Percentiles rank a stretch among this genome's conserved stretches.
These are phyloP conservation scores for Ceratocystis albifundus DNA, from an alignment of 2,329 filamentous ascomycete genomes.

Conservation along the genomic window DNA sequence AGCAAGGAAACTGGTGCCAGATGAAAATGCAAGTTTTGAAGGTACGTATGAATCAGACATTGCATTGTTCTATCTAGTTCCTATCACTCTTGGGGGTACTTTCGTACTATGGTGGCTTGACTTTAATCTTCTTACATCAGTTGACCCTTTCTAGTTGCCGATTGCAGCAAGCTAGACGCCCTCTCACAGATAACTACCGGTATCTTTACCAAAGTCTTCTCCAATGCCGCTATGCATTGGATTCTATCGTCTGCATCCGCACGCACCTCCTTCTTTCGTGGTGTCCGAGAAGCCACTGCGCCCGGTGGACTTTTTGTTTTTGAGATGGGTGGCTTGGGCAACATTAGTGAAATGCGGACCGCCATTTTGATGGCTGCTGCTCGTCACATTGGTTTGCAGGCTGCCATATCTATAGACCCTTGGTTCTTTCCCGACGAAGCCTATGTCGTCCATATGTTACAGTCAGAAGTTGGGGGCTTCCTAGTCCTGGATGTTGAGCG, in stretches of 20 bases:
- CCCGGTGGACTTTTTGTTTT: slow-evolving; percentile 51
- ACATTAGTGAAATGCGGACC: slow-evolving; percentile 51
- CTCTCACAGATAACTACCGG: slow-evolving; percentile 21
- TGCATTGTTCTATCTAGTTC: too few relatives aligned
- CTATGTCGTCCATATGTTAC: slow-evolving; percentile 40
- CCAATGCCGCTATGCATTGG: slow-evolving; percentile 58
- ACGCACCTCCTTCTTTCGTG: slow-evolving; percentile 42
- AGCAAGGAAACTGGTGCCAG: slow-evolving; percentile 35
- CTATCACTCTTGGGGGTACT: neutral
- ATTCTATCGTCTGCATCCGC: slow-evolving; percentile 41
- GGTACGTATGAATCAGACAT: slow-evolving; percentile 27
- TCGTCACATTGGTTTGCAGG: slow-evolving; percentile 40
- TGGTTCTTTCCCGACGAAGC: slow-evolving; percentile 62
- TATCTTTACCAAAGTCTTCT: slow-evolving; percentile 47
- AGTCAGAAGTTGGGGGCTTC: slow-evolving; percentile 38
- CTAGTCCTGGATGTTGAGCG: slow-evolving; percentile 44
- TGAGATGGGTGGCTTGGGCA: slow-evolving; percentile 62
- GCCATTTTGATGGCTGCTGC: slow-evolving; percentile 45
- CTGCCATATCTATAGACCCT: slow-evolving; percentile 42
- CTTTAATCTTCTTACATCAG: neutral
- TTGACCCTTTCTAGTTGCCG: slow-evolving; percentile 7
- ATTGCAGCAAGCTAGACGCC: slow-evolving; percentile 13
- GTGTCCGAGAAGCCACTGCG: slow-evolving; percentile 40
- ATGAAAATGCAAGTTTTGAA: slow-evolving; percentile 36
- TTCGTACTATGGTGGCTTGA: too few relatives aligned